Evolutionary conservation across 1,284 basidiomycete species (phyloP).

Genomic region (Sanghuangporus sanghuang): DNA sequence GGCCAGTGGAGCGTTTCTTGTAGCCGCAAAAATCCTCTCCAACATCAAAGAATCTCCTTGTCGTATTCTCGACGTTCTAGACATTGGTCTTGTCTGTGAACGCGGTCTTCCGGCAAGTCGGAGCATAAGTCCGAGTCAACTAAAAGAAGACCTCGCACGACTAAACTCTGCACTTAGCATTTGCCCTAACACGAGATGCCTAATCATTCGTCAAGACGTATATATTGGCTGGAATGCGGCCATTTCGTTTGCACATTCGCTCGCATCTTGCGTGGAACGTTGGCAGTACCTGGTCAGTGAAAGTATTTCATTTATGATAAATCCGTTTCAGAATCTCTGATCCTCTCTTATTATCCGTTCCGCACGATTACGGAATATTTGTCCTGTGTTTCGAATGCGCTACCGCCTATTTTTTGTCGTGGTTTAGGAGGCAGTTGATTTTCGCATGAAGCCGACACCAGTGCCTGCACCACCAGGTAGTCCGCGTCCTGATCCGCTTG

Average conservation of each 20-base stretch:
- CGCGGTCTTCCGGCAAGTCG: slow-evolving; percentile 21
- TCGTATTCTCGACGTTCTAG: slow-evolving; percentile 31
- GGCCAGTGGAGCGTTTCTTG: slow-evolving; percentile 26
- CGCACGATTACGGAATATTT: background rate
- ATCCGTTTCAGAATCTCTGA: slow-evolving; percentile 16
- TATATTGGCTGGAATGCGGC: slow-evolving; percentile 3
- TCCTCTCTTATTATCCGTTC: slow-evolving; percentile 4
- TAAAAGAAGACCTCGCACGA: slow-evolving; percentile 24
- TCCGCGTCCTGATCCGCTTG: slow-evolving; percentile 23
- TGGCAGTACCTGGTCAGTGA: slow-evolving; percentile 14
- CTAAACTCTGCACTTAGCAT: slow-evolving; percentile 37
- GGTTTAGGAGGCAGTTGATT: slow-evolving; percentile 38
- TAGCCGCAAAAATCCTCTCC: slow-evolving; percentile 23
- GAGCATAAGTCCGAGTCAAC: slow-evolving; percentile 13
- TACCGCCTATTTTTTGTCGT: background rate
- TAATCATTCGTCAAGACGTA: slow-evolving; percentile 9
- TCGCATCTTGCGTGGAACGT: slow-evolving; percentile 1
- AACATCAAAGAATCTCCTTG: background rate
- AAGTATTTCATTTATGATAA: slow-evolving; percentile 3
- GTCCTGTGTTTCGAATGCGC: background rate
- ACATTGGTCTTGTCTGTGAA: slow-evolving; percentile 39
- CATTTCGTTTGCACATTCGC: background rate
- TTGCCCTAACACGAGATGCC: background rate
- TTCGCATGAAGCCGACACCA: slow-evolving; percentile 41
- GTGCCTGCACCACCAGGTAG: slow-evolving; percentile 17